Conservation (phyloP, 257 asterid species). For the Rehmannia glutinosa region DNA sequence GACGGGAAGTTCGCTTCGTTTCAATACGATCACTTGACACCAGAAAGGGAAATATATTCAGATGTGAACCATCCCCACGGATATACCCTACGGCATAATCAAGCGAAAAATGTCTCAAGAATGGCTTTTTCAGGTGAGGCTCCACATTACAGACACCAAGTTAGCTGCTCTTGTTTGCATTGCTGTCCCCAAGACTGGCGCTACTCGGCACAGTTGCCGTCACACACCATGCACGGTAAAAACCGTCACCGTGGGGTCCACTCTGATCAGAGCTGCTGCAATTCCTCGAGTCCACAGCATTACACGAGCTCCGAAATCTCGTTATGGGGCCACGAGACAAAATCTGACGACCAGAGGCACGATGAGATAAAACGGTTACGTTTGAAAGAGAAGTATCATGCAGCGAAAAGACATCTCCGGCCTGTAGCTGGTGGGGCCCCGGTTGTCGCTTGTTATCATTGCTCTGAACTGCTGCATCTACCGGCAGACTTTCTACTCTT, state of each 20-base stretch:
- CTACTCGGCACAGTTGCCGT: slow-evolving; percentile 50
- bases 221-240: slow-evolving; percentile 22
- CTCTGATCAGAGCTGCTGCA: slow-evolving; percentile 20
- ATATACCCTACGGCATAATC: slow-evolving; percentile 24
- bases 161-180: slow-evolving; percentile 45
- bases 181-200: slow-evolving; percentile 47
- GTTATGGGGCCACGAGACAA: slow-evolving; percentile 33
- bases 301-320: slow-evolving; percentile 46
- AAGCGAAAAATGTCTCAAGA: slow-evolving; percentile 29
- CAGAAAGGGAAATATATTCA: slow-evolving; percentile 31
- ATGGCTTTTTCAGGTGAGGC: slow-evolving; percentile 63
- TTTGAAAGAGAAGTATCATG: slow-evolving; percentile 39
- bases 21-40: slow-evolving; percentile 26
- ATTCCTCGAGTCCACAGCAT: slow-evolving; percentile 48
- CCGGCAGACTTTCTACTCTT: slow-evolving; percentile 74
- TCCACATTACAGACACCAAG: slow-evolving; percentile 37
- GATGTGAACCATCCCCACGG: slow-evolving; percentile 23
- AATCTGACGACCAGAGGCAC: slow-evolving; percentile 33
- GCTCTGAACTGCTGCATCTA: slow-evolving; percentile 62
- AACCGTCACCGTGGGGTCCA: slow-evolving; percentile 16
- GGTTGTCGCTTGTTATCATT: slow-evolving; percentile 56
- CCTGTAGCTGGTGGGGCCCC: slow-evolving; percentile 89
- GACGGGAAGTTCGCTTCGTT: too few relatives aligned
- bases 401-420: slow-evolving; percentile 45
- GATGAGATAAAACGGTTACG: slow-evolving; percentile 32